Conservation (phyloP, 345 rosid genomes). For the Arabidopsis thaliana region TAIR10.1 NC_003070.9:25336501-25337000, state of each 20-base stretch:
- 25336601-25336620: conserved; percentile 34
- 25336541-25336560: conserved; percentile 13
- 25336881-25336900: conserved; percentile 90
- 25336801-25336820: conserved; percentile 10
- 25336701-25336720: conserved; percentile 36
- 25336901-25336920: conserved; percentile 87
- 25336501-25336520: conserved; percentile 20
- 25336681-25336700: not conserved
- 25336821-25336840: not conserved
- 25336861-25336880: conserved; percentile 90
- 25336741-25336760: conserved; percentile 70
- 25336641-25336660: conserved; percentile 10
- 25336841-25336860: conserved; percentile 1
- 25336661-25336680: not conserved
- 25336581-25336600: conserved; percentile 14
- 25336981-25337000: conserved; percentile 88
- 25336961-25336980: conserved; percentile 95
- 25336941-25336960: conserved; percentile 97
- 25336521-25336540: conserved; percentile 28
- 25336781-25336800: conserved; percentile 6
- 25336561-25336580: not conserved
- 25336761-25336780: conserved; percentile 77
- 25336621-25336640: conserved; percentile 20
- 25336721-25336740: conserved; percentile 58
- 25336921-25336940: conserved; percentile 88